phyloP scores from a whole-genome alignment of 75 land plant species.

The Pseudotsuga menziesii region DNA sequence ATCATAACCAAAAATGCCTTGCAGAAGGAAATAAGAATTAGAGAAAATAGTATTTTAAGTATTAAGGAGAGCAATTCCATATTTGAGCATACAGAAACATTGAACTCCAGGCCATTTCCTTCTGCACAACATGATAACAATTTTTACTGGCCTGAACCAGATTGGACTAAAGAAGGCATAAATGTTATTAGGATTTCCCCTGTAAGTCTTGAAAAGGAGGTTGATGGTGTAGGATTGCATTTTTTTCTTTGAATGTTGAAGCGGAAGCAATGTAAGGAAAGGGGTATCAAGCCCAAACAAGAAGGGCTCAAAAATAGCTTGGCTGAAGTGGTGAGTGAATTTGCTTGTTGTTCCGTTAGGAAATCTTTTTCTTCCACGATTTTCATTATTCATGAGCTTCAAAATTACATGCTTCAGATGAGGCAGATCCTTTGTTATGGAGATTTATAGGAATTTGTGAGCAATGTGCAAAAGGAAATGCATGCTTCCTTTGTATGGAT shows the following conservation, averaged over 20 bases:
- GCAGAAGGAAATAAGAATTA: neutral
- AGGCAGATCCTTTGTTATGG: no score
- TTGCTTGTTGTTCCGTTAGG: no score
- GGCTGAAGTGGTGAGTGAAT: slow-evolving; percentile 11
- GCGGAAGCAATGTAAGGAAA: slow-evolving; percentile 29
- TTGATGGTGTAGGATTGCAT: slow-evolving; percentile 54
- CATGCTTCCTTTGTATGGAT: no score
- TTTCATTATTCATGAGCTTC: no score
- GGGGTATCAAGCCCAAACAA: slow-evolving; percentile 20
- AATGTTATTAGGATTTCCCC: slow-evolving; percentile 17
- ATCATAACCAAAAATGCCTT: neutral
- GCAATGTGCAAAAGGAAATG: no score
- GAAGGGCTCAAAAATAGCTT: slow-evolving; percentile 17
- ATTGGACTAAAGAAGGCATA: slow-evolving; percentile 19
- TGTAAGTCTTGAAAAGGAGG: slow-evolving; percentile 35
- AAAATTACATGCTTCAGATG: no score
- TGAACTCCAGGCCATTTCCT: slow-evolving; percentile 1
- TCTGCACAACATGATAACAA: slow-evolving; percentile 10
- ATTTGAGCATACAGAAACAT: neutral
- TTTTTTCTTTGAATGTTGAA: slow-evolving; percentile 57
- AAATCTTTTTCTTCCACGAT: no score
- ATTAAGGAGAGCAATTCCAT: neutral
- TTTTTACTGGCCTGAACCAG: slow-evolving; percentile 16
- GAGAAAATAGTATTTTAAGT: neutral
- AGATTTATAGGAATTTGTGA: no score